A percentile compares a stretch with the other conserved stretches of the same genome.
Evolutionary conservation across 2,329 filamentous ascomycete genomes (phyloP).

Genomic region (Achaetomium macrosporum): DNA sequence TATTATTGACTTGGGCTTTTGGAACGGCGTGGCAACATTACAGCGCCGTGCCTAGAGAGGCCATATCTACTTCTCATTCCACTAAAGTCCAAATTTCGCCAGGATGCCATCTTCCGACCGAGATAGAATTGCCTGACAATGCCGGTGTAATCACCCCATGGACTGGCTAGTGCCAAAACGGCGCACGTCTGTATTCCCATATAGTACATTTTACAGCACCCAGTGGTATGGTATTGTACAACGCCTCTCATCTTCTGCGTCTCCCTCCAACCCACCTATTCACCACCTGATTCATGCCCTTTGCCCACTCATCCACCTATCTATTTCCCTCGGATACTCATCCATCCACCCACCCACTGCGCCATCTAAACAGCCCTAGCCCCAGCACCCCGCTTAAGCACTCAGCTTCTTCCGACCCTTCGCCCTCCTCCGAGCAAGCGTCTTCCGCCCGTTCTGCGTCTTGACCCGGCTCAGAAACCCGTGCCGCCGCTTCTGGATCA

Average conservation of each 20-base stretch:
- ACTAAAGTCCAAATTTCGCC: too few relatives aligned
- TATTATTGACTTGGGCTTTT: too few relatives aligned
- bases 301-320: neutral
- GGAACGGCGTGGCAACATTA: too few relatives aligned
- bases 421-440: slow-evolving; percentile 43
- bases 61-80: too few relatives aligned
- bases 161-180: too few relatives aligned
- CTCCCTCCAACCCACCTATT: neutral
- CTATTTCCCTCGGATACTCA: neutral
- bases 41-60: too few relatives aligned
- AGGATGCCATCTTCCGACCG: too few relatives aligned
- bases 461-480: slow-evolving; percentile 50
- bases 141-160: too few relatives aligned
- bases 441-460: slow-evolving; percentile 48
- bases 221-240: neutral
- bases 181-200: neutral
- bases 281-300: neutral
- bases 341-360: too few relatives aligned
- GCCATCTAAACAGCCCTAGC: neutral
- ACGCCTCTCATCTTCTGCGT: neutral
- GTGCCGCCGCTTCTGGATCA: slow-evolving; percentile 54
- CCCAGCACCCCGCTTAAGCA: slow-evolving; percentile 22
- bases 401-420: slow-evolving; percentile 47
- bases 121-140: too few relatives aligned
- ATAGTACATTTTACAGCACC: slow-evolving; percentile 1